Evolutionary conservation across 495 filamentous ascomycete species (phyloP).

Genomic region (Hyaloscypha hepaticicola): DNA sequence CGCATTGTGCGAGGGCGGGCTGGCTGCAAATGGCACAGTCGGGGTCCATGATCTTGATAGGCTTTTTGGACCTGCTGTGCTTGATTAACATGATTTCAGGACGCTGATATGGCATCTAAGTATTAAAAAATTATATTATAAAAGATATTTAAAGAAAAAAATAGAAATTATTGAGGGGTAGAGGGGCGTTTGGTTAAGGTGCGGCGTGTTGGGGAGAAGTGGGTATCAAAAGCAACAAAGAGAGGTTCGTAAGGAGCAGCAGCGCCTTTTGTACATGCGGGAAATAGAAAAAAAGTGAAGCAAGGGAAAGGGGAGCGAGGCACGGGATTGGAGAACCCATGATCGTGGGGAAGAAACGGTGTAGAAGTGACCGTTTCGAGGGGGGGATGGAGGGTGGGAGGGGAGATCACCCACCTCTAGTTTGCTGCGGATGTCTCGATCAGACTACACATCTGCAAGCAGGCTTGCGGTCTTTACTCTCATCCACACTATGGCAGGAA

Average conservation of each 20-base stretch:
- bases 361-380: conserved; percentile 28
- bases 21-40: conserved; percentile 71
- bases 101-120: conserved; percentile 22
- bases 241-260: conserved; percentile 21
- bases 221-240: conserved; percentile 11
- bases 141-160: neutral
- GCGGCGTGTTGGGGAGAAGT: conserved; percentile 25
- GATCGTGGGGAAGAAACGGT: conserved; percentile 21
- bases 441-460: conserved; percentile 26
- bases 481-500: neutral
- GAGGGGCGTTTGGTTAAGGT: conserved; percentile 23
- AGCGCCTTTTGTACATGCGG: conserved; percentile 22
- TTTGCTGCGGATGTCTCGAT: conserved; percentile 33
- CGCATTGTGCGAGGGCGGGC: conserved; percentile 60
- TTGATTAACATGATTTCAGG: conserved; percentile 30
- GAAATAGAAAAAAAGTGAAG: neutral
- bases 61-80: conserved; percentile 26
- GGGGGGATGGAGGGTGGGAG: conserved; percentile 31
- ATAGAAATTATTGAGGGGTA: conserved; percentile 4
- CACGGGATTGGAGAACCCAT: conserved; percentile 22
- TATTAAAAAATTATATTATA: conserved; percentile 4
- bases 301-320: neutral
- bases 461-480: neutral
- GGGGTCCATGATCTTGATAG: conserved; percentile 49
- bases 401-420: conserved; percentile 41